A percentile compares a stretch with the other conserved stretches of the same genome.
phyloP scores from a whole-genome alignment of 495 filamentous ascomycete species.

The Neurospora sp. region DNA sequence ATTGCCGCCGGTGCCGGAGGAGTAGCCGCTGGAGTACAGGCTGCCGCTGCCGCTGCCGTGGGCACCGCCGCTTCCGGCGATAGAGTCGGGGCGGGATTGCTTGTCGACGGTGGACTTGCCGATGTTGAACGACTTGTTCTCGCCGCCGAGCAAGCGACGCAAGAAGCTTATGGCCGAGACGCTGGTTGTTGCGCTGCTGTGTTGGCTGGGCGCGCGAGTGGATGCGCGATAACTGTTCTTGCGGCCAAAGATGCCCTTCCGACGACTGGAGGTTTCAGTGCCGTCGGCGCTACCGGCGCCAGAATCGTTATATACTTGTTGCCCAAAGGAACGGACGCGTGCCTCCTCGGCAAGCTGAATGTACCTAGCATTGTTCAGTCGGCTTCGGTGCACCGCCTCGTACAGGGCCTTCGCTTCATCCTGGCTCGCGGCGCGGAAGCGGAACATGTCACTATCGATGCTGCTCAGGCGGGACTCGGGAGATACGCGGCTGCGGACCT shows the following conservation, averaged over 20 bases:
- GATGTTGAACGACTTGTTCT: slow-evolving; percentile 66
- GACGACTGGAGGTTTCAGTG: slow-evolving; percentile 22
- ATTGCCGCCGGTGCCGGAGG: slow-evolving; percentile 33
- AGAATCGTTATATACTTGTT: slow-evolving; percentile 17
- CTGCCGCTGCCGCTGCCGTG: slow-evolving; percentile 48
- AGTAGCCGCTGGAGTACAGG: slow-evolving; percentile 48
- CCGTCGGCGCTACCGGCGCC: slow-evolving; percentile 29
- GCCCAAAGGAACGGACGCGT: slow-evolving; percentile 39
- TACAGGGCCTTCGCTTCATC: slow-evolving; percentile 77
- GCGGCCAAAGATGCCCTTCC: slow-evolving; percentile 46
- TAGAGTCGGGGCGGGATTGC: slow-evolving; percentile 34
- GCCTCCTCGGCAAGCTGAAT: slow-evolving; percentile 64
- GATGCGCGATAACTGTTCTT: slow-evolving; percentile 49
- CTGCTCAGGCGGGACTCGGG: slow-evolving; percentile 64
- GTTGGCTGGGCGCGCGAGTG: slow-evolving; percentile 39
- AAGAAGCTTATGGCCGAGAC: slow-evolving; percentile 71
- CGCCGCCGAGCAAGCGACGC: slow-evolving; percentile 39
- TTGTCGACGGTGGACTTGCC: slow-evolving; percentile 45
- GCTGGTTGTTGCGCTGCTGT: slow-evolving; percentile 39
- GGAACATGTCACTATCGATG: slow-evolving; percentile 52
- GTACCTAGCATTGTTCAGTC: slow-evolving; percentile 81
- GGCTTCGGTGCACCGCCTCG: slow-evolving; percentile 67
- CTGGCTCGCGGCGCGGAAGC: slow-evolving; percentile 68
- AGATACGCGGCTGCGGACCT: slow-evolving; percentile 73
- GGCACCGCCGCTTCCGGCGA: slow-evolving; percentile 29